These are phyloP conservation scores for Curvularia lunata DNA, from an alignment of 2,329 filamentous ascomycete genomes.

Conservation along the genomic window DNA sequence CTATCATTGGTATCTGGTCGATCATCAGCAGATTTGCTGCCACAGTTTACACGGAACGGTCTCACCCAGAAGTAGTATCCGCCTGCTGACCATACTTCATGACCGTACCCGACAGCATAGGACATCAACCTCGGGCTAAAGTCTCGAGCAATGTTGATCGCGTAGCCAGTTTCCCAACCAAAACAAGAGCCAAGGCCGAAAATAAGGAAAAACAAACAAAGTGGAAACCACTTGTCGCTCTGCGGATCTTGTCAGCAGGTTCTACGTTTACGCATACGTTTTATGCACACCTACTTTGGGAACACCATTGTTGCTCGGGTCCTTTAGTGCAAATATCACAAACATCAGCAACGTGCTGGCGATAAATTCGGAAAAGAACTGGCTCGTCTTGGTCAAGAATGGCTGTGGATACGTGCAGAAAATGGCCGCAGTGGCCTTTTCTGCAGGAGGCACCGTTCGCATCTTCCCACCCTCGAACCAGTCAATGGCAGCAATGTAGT, in stretches of 20 bases:
- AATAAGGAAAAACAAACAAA: conserved; percentile 73
- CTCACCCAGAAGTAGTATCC: conserved; percentile 75
- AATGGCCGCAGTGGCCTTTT: conserved; percentile 69
- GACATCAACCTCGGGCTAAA: conserved; percentile 72
- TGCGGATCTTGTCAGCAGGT: background rate
- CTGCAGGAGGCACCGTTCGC: conserved; percentile 65
- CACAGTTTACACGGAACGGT: background rate
- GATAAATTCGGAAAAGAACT: conserved; percentile 76
- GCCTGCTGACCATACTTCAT: conserved; percentile 70
- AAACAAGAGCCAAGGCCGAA: conserved; percentile 76
- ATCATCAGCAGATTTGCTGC: background rate
- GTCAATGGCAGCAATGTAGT: conserved; percentile 65
- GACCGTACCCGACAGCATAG: conserved; percentile 71
- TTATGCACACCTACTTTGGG: conserved; percentile 26
- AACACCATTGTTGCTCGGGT: conserved; percentile 54
- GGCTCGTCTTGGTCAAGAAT: conserved; percentile 69
- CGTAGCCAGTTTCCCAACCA: conserved; percentile 78
- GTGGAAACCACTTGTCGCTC: conserved; percentile 52
- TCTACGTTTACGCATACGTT: background rate
- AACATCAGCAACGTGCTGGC: conserved; percentile 73
- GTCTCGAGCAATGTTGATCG: conserved; percentile 75
- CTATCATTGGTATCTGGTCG: conserved; percentile 71
- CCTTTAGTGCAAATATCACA: conserved; percentile 72
- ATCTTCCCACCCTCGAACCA: conserved; percentile 65
- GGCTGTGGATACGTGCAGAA: conserved; percentile 75